Conservation (phyloP, 1,284 basidiomycete species). For the Microbotryomycetes sp. region DNA sequence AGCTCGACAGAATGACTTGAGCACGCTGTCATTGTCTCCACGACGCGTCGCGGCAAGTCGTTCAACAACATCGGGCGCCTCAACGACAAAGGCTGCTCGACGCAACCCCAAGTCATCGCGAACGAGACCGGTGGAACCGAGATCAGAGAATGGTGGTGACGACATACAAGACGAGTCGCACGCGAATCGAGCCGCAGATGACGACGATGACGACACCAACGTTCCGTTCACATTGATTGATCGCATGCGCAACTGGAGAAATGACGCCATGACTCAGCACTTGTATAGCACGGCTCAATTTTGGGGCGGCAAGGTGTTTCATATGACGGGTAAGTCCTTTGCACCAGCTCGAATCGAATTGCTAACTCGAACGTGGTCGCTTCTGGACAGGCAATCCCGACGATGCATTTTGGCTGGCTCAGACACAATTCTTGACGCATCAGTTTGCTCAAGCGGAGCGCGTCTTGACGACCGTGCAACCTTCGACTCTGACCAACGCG, state of each 20-base stretch:
- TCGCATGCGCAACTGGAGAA: constrained; percentile 92
- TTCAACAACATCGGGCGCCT: constrained; percentile 16
- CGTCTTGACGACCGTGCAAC: constrained; percentile 57
- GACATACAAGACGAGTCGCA: not conserved
- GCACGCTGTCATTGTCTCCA: constrained; percentile 31
- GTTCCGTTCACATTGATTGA: constrained; percentile 73
- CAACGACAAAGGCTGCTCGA: not conserved
- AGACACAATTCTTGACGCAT: constrained; percentile 90
- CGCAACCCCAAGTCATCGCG: not conserved
- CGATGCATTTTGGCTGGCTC: constrained; percentile 98
- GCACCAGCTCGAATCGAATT: not conserved
- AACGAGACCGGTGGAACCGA: not conserved
- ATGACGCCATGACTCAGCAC: constrained; percentile 97
- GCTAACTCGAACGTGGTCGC: not conserved
- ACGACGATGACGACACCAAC: constrained; percentile 55
- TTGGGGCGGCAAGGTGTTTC: constrained; percentile 95
- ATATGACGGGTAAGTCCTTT: constrained; percentile 76
- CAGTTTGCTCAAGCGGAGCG: constrained; percentile 91
- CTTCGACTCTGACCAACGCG: not conserved
- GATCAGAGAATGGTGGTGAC: not conserved
- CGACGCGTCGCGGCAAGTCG: constrained; percentile 2
- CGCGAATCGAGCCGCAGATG: not conserved
- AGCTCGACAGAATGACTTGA: constrained; percentile 16
- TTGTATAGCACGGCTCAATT: constrained; percentile 95
- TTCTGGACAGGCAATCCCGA: constrained; percentile 67